Percentiles rank a stretch among this genome's conserved stretches.
Evolutionary conservation across 163 green algal species (phyloP).

Genomic region (Volvox carteri): DNA sequence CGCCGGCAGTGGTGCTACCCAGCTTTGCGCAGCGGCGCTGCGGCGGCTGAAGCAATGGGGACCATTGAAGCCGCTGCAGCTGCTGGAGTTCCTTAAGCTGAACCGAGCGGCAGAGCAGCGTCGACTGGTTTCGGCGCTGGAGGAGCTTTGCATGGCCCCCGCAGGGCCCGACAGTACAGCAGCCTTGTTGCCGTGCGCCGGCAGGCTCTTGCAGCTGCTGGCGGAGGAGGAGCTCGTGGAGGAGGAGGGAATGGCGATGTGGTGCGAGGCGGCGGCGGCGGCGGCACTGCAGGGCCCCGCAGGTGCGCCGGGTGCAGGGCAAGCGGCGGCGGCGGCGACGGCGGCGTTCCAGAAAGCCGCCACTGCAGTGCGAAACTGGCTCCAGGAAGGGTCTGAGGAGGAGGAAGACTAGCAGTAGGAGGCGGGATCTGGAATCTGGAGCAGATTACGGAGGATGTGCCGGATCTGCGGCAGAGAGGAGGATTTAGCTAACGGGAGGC

Average conservation of each 20-base stretch:
- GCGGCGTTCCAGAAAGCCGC: constrained; percentile 4
- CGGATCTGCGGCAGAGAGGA: too few relatives aligned
- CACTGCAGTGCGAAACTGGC: not conserved
- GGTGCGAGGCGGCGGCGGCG: not conserved
- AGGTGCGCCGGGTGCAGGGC: not conserved
- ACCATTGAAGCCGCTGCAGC: not conserved
- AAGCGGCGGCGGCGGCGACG: not conserved
- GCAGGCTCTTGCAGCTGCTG: constrained; percentile 32
- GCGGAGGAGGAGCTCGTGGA: constrained; percentile 39
- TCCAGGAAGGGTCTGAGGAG: not conserved
- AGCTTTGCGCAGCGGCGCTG: too few relatives aligned
- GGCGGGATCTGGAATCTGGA: too few relatives aligned
- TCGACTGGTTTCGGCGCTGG: constrained; percentile 34
- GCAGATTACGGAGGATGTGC: too few relatives aligned
- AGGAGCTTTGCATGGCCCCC: not conserved
- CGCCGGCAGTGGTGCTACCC: too few relatives aligned
- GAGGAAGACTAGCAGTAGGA: not conserved
- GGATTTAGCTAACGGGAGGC: too few relatives aligned
- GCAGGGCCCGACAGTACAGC: not conserved
- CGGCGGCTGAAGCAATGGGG: constrained; percentile 31
- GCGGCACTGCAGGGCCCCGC: not conserved
- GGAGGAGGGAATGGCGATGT: constrained; percentile 7
- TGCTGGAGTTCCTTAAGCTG: constrained; percentile 17
- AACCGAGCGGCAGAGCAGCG: constrained; percentile 16
- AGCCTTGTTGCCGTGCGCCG: not conserved